Base-by-base conservation (phyloP, 768 basidiomycete genomes). In the Rhodotorula paludigena region DNA sequence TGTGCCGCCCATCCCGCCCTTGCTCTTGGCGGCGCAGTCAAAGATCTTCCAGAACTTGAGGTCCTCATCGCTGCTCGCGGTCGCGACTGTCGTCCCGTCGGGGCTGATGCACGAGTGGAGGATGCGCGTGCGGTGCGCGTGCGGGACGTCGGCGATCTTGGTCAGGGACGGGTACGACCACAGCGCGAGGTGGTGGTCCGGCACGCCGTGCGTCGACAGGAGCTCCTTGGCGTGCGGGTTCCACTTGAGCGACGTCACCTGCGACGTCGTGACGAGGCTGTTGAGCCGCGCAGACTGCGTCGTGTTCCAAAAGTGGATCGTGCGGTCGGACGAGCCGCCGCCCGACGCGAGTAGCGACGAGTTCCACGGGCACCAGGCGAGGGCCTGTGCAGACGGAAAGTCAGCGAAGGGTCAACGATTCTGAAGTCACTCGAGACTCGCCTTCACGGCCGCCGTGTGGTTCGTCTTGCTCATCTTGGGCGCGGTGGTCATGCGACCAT, bases 341-440 rank as follows among this genome's bases (percentile, higher is more conserved):
- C 96, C 96, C 0, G 89, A 86, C 5, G 94, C 93, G 57, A 98
- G 85, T 25, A 97, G 82, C 5, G 88, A 87, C 1, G 87, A 85
- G 78, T 92, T 89, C 96, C 96, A 98, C 0, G 94, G 92, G 71
- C 91, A 94, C 92, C 96, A 99, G 1, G 92, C 91, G 61, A 99
- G 81, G 3, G 92, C 93, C 90, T 92, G 71, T n/a, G 14, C 33
- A 15, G 11, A 12, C 3, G 20, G 32, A 7, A 3, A 38, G 35
- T 28, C 25, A 36, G 8, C 18, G 32, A 12, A 18, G 6, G 47
- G n/a, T 20, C 9, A 25, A 23, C 5, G 20, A 7, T 52, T 62
- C 21, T 44, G 39, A n/a, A 36, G 30, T n/a, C 11, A 25, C 32
- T 33, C 23, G n/a, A 28, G 21, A 38, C 77, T 51, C 39, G 80